Evolutionary conservation across 176 grass and related monocot genomes (phyloP).

Genomic region (Aegilops sharonensis): DNA sequence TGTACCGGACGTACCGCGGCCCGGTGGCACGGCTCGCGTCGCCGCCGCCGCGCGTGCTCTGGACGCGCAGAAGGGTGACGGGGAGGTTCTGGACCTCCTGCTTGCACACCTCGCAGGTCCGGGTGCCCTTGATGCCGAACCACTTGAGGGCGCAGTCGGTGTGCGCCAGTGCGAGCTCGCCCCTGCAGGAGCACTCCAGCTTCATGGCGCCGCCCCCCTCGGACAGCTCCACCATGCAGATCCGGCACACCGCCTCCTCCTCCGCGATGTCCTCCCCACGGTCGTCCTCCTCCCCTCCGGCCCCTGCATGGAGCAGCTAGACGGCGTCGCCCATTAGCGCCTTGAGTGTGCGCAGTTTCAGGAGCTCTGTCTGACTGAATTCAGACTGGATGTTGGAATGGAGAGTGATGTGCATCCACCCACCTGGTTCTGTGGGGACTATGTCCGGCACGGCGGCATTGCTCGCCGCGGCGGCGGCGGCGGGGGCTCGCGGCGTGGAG

Average conservation of each 20-base stretch:
- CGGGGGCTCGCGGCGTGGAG: conserved; percentile 28
- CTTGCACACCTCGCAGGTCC: conserved; percentile 85
- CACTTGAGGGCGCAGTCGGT: conserved; percentile 86
- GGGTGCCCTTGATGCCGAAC: conserved; percentile 85
- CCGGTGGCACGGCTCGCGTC: neutral
- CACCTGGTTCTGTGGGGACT: conserved; percentile 52
- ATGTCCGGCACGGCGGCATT: conserved; percentile 25
- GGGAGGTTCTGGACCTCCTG: conserved; percentile 82
- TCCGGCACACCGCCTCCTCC: conserved; percentile 93
- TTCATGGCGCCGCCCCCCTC: conserved; percentile 74
- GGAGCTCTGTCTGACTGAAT: neutral
- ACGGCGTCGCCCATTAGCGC: neutral
- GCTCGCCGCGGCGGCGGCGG: conserved; percentile 5
- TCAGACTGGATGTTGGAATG: neutral
- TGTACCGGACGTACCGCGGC: conserved; percentile 36
- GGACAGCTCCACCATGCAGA: conserved; percentile 77
- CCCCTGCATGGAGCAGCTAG: conserved; percentile 32
- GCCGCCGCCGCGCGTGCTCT: conserved; percentile 1
- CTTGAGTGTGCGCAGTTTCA: neutral
- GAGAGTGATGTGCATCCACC: neutral
- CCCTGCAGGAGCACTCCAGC: conserved; percentile 80
- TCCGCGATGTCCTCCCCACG: conserved; percentile 75
- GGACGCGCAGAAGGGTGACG: conserved; percentile 71
- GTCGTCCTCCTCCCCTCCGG: conserved; percentile 16
- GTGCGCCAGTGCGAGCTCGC: conserved; percentile 82